Evolutionary conservation across 2,329 filamentous ascomycete genomes (phyloP), one percentile per base, ranked within the genome.

Genomic region (Colletotrichum acutatum): DNA sequence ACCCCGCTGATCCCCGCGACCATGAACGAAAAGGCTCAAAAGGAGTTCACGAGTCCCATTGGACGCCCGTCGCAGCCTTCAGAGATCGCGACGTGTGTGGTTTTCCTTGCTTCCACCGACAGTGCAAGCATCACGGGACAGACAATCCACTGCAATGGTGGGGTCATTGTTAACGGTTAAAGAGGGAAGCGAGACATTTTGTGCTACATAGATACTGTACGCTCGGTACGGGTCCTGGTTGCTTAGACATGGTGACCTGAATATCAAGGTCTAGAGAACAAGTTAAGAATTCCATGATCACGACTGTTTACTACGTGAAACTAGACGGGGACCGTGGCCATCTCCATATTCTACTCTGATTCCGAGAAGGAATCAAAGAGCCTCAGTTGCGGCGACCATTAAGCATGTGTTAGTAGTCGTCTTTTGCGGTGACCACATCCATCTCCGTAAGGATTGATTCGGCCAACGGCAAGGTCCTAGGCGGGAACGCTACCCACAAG

Each of bases 51-150:
- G 2, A 88, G 88, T 26, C 94, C 94, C 0, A 94, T 97, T 85
- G 94, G 94, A 4, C 86, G 94, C 24, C 93, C 93, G 0, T 92
- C 90, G 2, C 94, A 97, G 82, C 94, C 94, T 2, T 93, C 90
- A 68, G 94, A 97, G 86, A 92, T 97, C 74, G 94, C 93, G 0
- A 92, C 93, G 0, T 94, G 92, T 78, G 93, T 95, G 70, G 93
- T 97, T 4, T 97, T 97, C 82, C 84, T 97, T 75, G 94, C 94
- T 0, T 92, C 90, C 64, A 85, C 87, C 72, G 94, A 97, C 80
- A 94, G 92, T 79, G 91, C 90, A 60, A 91, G 90, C 74, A 90
- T 97, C 58, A 92, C 89, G 66, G 94, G 94, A 1, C 94, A 96
- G 84, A 86, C 84, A 0, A 85, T 89, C 12, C 87, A 88, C 78